phyloP scores from a whole-genome alignment of 164 flowering plant species.

The Vitis amurensis region DNA sequence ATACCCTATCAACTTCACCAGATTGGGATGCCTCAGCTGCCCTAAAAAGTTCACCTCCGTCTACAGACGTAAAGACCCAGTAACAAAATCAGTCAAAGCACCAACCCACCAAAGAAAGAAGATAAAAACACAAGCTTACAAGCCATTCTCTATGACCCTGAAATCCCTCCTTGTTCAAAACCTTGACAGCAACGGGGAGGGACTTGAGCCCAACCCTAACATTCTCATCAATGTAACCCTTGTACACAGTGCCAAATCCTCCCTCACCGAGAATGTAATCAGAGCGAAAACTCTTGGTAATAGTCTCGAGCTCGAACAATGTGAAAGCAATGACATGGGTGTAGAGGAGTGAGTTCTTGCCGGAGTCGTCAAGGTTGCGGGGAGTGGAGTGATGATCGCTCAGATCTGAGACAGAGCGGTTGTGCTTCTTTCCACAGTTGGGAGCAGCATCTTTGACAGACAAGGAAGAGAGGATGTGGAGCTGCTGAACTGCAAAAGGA shows the following conservation, averaged over 20 bases:
- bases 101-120: background rate
- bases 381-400: constrained; percentile 72
- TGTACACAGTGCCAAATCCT: constrained; percentile 96
- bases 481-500: constrained; percentile 60
- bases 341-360: constrained; percentile 64
- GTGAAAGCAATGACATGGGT: constrained; percentile 86
- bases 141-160: constrained; percentile 99
- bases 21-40: constrained; percentile 92
- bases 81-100: background rate
- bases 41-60: constrained; percentile 98
- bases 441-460: constrained; percentile 29
- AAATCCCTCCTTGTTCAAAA: constrained; percentile 95
- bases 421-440: constrained; percentile 53
- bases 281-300: constrained; percentile 93
- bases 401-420: constrained; percentile 81
- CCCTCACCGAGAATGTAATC: constrained; percentile 97
- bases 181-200: constrained; percentile 96
- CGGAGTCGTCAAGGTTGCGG: constrained; percentile 55
- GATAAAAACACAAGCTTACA: constrained; percentile 32
- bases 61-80: constrained; percentile 30
- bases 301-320: constrained; percentile 87
- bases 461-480: constrained; percentile 34
- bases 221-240: constrained; percentile 97
- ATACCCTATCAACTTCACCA: constrained; percentile 96
- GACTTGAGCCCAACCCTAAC: constrained; percentile 94